Base-by-base conservation (phyloP, 495 filamentous ascomycete genomes). In the Lasiosphaeria hispida region DNA sequence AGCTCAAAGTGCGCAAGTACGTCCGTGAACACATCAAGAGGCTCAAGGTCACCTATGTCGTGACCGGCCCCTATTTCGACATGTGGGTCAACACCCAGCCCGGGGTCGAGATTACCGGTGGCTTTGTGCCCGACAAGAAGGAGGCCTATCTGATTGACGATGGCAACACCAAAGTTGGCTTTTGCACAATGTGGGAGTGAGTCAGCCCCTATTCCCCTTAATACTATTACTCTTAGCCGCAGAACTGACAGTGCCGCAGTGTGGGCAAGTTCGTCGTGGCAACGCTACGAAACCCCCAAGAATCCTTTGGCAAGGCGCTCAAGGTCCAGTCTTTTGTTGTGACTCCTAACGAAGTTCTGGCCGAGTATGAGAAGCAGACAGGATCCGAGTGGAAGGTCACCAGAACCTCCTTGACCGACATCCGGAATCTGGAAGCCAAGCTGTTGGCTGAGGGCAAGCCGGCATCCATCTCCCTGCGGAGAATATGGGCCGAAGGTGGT, bases 401-500 rank as follows among this genome's bases (percentile, higher is more conserved):
- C 3, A 77, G 82, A 59, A 84, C 78, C 0, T 60, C 83, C 0
- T 71, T 85, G 9, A 73, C 78, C 0, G 69, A 74, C 43, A 66
- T 88, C 40, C 75, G 74, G 23, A 63, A 75, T 48, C 45, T 82
- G 33, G 87, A 90, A 68, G 66, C 68, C 38, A 69, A 78, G 63
- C 72, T 77, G 1, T 88, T 83, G 83, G 79, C 77, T 19, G 69
- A 74, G 19, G 74, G 75, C 0, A 69, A 75, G 40, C 83, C 85
- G 1, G 33, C 62, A 17, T 85, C 86, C n/a, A 84, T 77, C 38
- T 88, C 87, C 0, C 71, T 89, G 61, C 71, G 83, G 48, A 75
- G 87, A 19, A 90, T 90, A 43, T 89, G 87, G 87, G 80, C 82
- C 0, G 82, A 88, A 64, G 87, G 87, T 0, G 83, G 87, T 1